Base-by-base conservation (phyloP, 257 asterid genomes). In the Lantana camara region DNA sequence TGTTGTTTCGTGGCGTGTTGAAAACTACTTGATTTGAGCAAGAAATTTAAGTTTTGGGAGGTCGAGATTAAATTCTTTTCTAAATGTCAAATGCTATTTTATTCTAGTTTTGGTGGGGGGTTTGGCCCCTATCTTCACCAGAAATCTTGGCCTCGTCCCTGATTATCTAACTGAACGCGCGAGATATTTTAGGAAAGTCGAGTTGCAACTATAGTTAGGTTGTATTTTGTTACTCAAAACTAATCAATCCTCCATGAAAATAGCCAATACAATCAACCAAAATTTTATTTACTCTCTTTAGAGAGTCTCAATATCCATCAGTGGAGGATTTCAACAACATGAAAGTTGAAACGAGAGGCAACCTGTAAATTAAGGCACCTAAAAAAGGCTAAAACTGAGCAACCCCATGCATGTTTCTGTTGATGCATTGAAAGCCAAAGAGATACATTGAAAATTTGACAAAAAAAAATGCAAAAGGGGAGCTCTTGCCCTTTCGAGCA, bases 401-500 rank as follows among this genome's bases (percentile, higher is more conserved):
- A 50, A 50, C 57, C 55, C 35, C 32, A 55, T 59, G 17, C 50
- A 52, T 59, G 40, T 35, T 35, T 5, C 67, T 57, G 27, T 64
- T 42, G 42, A 58, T 10, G 34, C 29, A 44, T 40, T 22, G 15
- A 11, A 11, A 3, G 5, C 16, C 15, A 11, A 11, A 14, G 16
- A 12, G 16, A 27, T 27, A 27, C 16, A 41, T n/a, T n/a, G n/a
- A n/a, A n/a, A n/a, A n/a, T n/a, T n/a, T n/a, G n/a, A n/a, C n/a
- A 41, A 41, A 44, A 15, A 15, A 9, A 32, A 68, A 20, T 56
- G 37, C 38, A 41, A 46, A 56, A 16, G 13, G 49, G 46, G 27
- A 69, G 77, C 81, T 83, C 83, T 74, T 69, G 73, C 81, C 77
- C 81, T 64, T 76, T 9, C 40, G 16, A 17, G 40, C 8, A 2